phyloP scores from a whole-genome alignment of 2,329 filamentous ascomycete species.

The Cercospora brassicicola region DNA sequence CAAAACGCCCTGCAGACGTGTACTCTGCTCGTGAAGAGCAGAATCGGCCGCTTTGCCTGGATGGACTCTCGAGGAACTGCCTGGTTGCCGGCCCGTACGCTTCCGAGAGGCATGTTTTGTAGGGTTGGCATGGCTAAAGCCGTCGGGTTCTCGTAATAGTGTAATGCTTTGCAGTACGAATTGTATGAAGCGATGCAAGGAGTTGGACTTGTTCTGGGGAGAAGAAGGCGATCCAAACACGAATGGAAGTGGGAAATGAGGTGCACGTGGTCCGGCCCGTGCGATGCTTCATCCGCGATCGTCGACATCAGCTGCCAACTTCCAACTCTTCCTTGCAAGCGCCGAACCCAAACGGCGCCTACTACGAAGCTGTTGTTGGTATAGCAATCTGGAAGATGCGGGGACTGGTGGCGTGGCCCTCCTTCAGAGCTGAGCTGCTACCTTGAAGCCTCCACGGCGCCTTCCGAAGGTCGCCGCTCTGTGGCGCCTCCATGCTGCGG shows the following conservation, averaged over 20 bases:
- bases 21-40: too few relatives aligned
- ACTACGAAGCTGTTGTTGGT: neutral
- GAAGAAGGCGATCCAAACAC: neutral
- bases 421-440: neutral
- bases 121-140: too few relatives aligned
- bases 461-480: neutral
- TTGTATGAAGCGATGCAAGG: neutral
- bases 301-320: neutral
- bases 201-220: neutral
- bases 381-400: neutral
- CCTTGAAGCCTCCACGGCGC: neutral
- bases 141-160: too few relatives aligned
- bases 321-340: neutral
- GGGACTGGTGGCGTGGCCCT: neutral
- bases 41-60: too few relatives aligned
- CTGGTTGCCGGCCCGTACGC: too few relatives aligned
- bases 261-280: neutral
- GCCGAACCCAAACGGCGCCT: neutral
- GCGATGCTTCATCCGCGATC: neutral
- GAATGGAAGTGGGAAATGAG: neutral
- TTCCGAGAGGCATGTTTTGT: too few relatives aligned
- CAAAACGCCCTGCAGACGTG: too few relatives aligned
- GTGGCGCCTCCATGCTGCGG: neutral
- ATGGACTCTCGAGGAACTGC: too few relatives aligned
- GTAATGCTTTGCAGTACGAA: too few relatives aligned